Evolutionary conservation across 2,329 filamentous ascomycete species (phyloP), one percentile per base, ranked within the genome.

Genomic region (Talaromyces piceae): DNA sequence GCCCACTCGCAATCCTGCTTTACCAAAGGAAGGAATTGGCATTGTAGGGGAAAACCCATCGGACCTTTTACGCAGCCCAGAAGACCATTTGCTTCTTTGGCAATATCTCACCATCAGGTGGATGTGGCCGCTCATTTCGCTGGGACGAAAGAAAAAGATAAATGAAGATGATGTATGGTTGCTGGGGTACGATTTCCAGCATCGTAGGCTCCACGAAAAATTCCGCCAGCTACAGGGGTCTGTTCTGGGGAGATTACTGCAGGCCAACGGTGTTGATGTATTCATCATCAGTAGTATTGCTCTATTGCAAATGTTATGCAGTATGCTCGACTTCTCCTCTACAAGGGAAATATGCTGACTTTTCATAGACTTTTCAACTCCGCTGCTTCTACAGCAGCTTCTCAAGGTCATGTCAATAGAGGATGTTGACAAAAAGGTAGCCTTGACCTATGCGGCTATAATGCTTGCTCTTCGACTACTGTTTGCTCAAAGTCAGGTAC

Each of bases 71-170:
- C 84, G 88, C 26, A 83, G 78, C 45, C 84, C 90, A 0, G 90
- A 95, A 65, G 90, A 95, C 59, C 82, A 86, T 56, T 66, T 95
- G 22, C 86, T 78, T 0, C 73, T 91, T 1, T 90, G 88, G 79
- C 86, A 91, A 58, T 95, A 88, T 69, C 86, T 91, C 80, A 84
- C 81, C 5, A 85, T 95, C 25, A 87, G 81, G 0, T 95, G 90
- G 90, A 84, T 95, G 70, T 73, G 75, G 0, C 85, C 89, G 0
- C 69, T 95, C 5, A 88, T 94, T 11, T 71, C 73, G 1, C 67
- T 82, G 22, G 88, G 85, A 1, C 78, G 75, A 39, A 72, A 74
- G 26, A 75, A 82, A 37, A 84, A 89, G 58, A 73, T 95, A 7
- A 73, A 89, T 30, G 83, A 90, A 33, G 79, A 84, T 31, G 88